Evolutionary conservation across 2,329 filamentous ascomycete species (phyloP).

Genomic region (Fusarium mexicanum): DNA sequence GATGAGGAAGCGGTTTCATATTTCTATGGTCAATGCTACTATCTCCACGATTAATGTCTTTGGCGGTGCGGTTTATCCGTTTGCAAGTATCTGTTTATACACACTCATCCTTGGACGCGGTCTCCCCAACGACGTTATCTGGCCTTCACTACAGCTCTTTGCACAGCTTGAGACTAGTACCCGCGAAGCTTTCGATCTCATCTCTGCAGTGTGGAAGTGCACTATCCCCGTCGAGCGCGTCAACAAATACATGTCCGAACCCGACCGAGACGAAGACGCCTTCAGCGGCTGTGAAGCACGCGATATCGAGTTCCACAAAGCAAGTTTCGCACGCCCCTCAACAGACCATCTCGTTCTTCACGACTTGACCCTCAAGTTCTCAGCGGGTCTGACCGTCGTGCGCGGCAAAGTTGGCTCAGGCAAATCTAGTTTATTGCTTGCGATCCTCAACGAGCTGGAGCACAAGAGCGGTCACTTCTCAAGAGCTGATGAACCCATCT

Average conservation of each 20-base stretch:
- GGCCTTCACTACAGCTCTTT: slow-evolving; percentile 86
- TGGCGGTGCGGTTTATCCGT: slow-evolving; percentile 78
- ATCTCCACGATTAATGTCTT: slow-evolving; percentile 77
- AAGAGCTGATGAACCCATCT: slow-evolving; percentile 61
- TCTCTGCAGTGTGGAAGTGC: slow-evolving; percentile 82
- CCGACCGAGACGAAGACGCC: slow-evolving; percentile 71
- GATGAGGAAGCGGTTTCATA: slow-evolving; percentile 51
- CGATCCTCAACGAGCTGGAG: slow-evolving; percentile 72
- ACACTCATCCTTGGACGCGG: slow-evolving; percentile 74
- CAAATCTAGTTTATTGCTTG: slow-evolving; percentile 69
- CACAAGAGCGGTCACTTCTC: slow-evolving; percentile 62
- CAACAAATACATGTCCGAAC: slow-evolving; percentile 86
- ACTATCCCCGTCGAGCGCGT: slow-evolving; percentile 84
- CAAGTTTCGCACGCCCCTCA: slow-evolving; percentile 84
- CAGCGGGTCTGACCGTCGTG: slow-evolving; percentile 62
- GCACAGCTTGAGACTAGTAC: slow-evolving; percentile 77
- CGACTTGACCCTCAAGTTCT: slow-evolving; percentile 57
- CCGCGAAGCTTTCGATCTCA: slow-evolving; percentile 77
- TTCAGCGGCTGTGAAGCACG: slow-evolving; percentile 45
- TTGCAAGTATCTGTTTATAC: slow-evolving; percentile 84
- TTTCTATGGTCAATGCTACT: slow-evolving; percentile 50
- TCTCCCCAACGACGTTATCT: slow-evolving; percentile 82
- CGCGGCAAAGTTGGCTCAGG: slow-evolving; percentile 69
- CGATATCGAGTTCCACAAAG: slow-evolving; percentile 66
- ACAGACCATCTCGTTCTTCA: slow-evolving; percentile 62